phyloP scores from a whole-genome alignment of 148 eudicot species.

The Polygonum maritimum region DNA sequence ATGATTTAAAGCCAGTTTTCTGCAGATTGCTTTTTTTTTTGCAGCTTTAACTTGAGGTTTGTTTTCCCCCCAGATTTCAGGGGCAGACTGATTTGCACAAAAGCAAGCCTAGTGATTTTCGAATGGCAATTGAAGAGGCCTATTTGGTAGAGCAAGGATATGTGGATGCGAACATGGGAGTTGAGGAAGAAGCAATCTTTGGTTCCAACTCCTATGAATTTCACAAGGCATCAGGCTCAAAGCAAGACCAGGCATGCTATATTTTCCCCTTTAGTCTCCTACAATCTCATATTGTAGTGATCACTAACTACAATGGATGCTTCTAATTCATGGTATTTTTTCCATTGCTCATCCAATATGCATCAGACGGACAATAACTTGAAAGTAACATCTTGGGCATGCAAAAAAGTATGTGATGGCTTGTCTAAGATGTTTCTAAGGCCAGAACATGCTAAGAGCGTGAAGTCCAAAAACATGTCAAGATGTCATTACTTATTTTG shows the following conservation, averaged over 20 bases:
- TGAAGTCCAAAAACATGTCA: not conserved
- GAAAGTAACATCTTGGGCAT: not conserved
- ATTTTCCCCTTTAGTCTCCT: not conserved
- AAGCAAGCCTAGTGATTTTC: constrained; percentile 76
- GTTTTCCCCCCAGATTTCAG: constrained; percentile 51
- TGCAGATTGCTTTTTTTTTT: not conserved
- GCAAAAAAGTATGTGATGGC: not conserved
- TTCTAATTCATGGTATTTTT: not conserved
- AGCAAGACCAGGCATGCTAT: constrained; percentile 56
- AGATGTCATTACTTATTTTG: not conserved
- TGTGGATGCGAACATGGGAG: constrained; percentile 24
- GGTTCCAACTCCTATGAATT: constrained; percentile 24
- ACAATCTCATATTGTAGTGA: not conserved
- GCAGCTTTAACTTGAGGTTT: not conserved
- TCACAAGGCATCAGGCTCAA: constrained; percentile 42
- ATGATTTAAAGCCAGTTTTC: not conserved
- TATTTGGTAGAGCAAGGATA: constrained; percentile 64
- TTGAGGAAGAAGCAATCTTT: constrained; percentile 23
- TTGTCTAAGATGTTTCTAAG: not conserved
- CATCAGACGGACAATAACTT: not conserved
- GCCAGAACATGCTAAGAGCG: not conserved
- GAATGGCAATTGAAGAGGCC: constrained; percentile 88
- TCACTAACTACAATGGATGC: not conserved
- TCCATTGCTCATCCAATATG: not conserved
- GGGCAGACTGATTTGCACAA: constrained; percentile 89